Base-by-base conservation (phyloP, 257 asterid genomes). In the Solanum pimpinellifolium region DNA sequence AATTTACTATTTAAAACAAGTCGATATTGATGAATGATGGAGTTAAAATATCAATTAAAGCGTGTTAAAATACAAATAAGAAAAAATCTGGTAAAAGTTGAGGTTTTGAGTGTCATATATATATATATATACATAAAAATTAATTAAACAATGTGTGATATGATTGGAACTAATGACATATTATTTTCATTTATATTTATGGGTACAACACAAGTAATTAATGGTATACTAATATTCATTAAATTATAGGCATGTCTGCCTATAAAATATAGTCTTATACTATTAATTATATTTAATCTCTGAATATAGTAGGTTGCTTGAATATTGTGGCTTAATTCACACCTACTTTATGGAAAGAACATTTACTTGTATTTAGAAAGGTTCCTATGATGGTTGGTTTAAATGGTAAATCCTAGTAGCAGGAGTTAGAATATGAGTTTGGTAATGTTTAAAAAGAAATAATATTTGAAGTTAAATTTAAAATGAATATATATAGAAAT, bases 1-100 rank as follows among this genome's bases (percentile, higher is more conserved):
- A 18, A 59, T 8, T 59, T 21, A 59, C 4, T 2, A 9, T 15
- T 2, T 6, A 16, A 52, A 59, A 59, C 21, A 59, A 59, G 68
- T 59, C 0, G 16, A 0, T 52, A 52, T 52, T 52, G 23, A 1
- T 16, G 23, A 3, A 52, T 16, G 23, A 1, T 16, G 23, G 9
- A 52, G 60, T 16, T 3, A 52, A 3, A 49, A 52, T 1, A 52
- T 52, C 9, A 8, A 52, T 16, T 52, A 52, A 16, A 10, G 0
- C 1, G 62, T 16, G 23, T 52, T 1, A 52, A 52, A 52, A 52
- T 16, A 6, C 1, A 52, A 52, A 52, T 3, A 52, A 52, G 1
- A 52, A 16, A 52, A 8, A 14, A 14, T 14, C 0, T 2, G 2
- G 59, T 47, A 14, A 47, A 47, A 47, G 0, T 14, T 47, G 20